Conservation (phyloP, 2,329 filamentous ascomycete species). For the Trichoderma breve region DNA sequence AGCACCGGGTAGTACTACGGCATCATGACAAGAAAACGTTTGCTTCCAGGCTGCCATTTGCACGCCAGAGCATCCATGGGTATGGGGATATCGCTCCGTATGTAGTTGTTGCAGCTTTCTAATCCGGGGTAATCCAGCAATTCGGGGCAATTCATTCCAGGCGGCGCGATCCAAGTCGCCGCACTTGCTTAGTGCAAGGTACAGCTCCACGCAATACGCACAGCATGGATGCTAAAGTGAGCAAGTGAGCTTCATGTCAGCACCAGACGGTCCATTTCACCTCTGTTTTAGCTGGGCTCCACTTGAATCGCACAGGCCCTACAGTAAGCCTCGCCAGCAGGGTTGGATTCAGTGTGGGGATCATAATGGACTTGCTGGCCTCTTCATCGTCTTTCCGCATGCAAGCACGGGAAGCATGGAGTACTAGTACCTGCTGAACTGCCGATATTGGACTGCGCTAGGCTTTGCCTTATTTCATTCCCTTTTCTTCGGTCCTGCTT, state of each 20-base stretch:
- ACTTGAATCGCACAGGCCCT: not conserved
- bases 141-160: slow-evolving; percentile 1
- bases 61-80: not conserved
- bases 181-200: slow-evolving; percentile 1
- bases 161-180: slow-evolving; percentile 1
- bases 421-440: slow-evolving; percentile 2
- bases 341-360: slow-evolving; percentile 12
- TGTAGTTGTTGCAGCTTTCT: not conserved
- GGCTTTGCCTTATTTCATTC: not conserved
- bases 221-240: not conserved
- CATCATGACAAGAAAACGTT: not conserved
- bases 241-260: not conserved
- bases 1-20: not conserved
- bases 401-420: slow-evolving; percentile 11
- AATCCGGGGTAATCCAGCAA: not conserved
- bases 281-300: not conserved
- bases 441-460: slow-evolving; percentile 4
- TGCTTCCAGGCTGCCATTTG: not conserved
- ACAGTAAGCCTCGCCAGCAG: not conserved
- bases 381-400: not conserved
- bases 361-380: slow-evolving; percentile 6
- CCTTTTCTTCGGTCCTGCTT: not conserved
- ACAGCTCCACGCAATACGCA: not conserved
- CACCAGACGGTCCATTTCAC: not conserved
- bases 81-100: not conserved